phyloP scores from a whole-genome alignment of 352 stramenopile species.

The Globisporangium paroecandrum region DNA sequence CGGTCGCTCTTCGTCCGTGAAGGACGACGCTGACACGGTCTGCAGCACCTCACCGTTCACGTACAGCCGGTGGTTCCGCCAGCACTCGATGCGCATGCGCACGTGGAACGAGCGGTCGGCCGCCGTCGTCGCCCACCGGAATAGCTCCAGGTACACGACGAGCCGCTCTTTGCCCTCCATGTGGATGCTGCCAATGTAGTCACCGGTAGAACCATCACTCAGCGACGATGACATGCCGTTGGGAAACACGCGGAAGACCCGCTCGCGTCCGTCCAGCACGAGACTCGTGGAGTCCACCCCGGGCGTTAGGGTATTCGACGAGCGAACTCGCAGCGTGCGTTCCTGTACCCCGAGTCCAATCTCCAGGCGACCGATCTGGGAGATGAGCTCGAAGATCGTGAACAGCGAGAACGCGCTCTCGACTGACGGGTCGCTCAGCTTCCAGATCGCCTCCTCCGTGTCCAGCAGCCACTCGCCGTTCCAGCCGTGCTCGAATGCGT shows the following conservation, averaged over 20 bases:
- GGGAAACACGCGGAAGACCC: conserved; percentile 52
- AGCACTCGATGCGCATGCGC: conserved; percentile 42
- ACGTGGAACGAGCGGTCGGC: conserved; percentile 34
- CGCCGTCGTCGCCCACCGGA: conserved; percentile 35
- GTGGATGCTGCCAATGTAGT: conserved; percentile 64
- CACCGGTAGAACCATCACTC: conserved; percentile 27
- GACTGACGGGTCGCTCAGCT: conserved; percentile 17
- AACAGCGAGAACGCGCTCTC: conserved; percentile 34
- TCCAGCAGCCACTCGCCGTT: conserved; percentile 55
- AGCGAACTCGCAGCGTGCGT: conserved; percentile 34
- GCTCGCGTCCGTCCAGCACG: conserved; percentile 56
- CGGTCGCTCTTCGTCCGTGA: conserved; percentile 33
- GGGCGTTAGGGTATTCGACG: conserved; percentile 26
- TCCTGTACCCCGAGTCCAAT: conserved; percentile 38
- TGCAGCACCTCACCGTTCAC: conserved; percentile 47
- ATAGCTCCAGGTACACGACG: conserved; percentile 49
- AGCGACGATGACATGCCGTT: conserved; percentile 46
- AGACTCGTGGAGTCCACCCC: conserved; percentile 37
- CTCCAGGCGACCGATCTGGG: conserved; percentile 41
- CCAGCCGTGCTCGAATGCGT: conserved; percentile 39
- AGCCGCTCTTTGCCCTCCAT: conserved; percentile 38
- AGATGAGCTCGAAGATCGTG: conserved; percentile 43
- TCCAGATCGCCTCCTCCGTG: conserved; percentile 40
- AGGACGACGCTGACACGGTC: conserved; percentile 26
- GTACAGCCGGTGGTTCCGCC: conserved; percentile 33